These are phyloP conservation scores for Clonostachys rhizophaga DNA, from an alignment of 2,329 filamentous ascomycete species.

Conservation along the genomic window DNA sequence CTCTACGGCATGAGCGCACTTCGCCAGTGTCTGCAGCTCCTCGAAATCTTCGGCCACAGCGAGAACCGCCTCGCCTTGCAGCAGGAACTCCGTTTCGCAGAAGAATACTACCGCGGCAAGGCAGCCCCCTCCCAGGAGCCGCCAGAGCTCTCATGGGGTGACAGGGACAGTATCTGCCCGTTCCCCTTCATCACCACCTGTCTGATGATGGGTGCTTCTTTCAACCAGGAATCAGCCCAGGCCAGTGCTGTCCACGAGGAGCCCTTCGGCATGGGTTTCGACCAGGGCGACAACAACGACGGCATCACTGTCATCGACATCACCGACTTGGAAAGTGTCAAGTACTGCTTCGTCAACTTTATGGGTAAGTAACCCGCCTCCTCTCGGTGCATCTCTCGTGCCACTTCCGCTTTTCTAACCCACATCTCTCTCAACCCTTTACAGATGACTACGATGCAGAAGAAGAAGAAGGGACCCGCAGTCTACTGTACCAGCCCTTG, in stretches of 20 bases:
- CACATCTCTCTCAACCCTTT: too few species aligned
- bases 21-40: conserved; percentile 3
- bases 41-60: conserved; percentile 5
- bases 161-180: neutral
- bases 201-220: neutral
- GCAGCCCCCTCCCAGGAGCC: neutral
- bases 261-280: neutral
- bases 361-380: neutral
- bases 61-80: conserved; percentile 1
- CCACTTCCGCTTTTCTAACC: too few species aligned
- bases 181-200: neutral
- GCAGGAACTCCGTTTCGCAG: neutral
- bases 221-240: neutral
- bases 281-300: neutral
- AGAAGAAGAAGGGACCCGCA: too few species aligned
- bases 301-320: conserved; percentile 2
- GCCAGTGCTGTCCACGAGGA: neutral
- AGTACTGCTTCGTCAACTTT: conserved; percentile 2
- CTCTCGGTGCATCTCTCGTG: too few species aligned
- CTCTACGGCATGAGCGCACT: conserved; percentile 6
- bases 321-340: conserved; percentile 1
- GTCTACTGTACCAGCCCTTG: too few species aligned
- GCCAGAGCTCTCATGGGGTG: neutral
- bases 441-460: too few species aligned
- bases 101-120: neutral